A percentile compares a stretch with the other conserved stretches of the same genome.
Conservation (phyloP, 179 eudicot species). For the Silene vulgaris region DNA sequence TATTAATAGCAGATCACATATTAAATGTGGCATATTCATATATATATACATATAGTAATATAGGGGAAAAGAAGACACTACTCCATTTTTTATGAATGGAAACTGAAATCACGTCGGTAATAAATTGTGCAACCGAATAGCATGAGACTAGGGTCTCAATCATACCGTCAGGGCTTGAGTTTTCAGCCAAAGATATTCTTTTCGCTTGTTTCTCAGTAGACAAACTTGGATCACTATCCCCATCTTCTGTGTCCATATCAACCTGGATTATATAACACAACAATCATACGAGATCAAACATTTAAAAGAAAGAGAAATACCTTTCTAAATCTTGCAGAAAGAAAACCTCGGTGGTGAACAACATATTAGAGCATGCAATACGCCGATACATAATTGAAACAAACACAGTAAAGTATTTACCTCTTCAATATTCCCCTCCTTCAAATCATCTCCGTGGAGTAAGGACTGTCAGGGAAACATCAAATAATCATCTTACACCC, state of each 20-base stretch:
- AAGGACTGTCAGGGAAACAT: conserved; percentile 49
- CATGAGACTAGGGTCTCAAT: conserved; percentile 11
- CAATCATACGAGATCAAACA: conserved; percentile 15
- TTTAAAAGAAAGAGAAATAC: not conserved
- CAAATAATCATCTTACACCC: conserved; percentile 20
- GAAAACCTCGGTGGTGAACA: conserved; percentile 5
- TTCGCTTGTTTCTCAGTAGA: conserved; percentile 38
- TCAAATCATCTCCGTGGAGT: conserved; percentile 69
- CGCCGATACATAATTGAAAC: not conserved
- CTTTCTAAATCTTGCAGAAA: conserved; percentile 11
- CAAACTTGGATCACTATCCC: conserved; percentile 34
- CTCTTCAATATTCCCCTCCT: conserved; percentile 78
- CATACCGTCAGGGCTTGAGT: conserved; percentile 44
- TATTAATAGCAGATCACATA: not conserved
- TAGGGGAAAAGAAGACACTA: not conserved
- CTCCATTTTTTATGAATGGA: not conserved
- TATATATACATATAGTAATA: not conserved
- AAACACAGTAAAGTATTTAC: conserved; percentile 32
- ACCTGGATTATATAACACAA: conserved; percentile 43
- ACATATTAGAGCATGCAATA: not conserved
- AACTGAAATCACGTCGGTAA: not conserved
- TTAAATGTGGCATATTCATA: not conserved
- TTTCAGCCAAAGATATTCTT: conserved; percentile 26
- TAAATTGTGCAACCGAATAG: conserved; percentile 2
- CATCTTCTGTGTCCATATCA: conserved; percentile 94